Evolutionary conservation across 257 asterid species (phyloP).

Genomic region (Nicotiana attenuata): DNA sequence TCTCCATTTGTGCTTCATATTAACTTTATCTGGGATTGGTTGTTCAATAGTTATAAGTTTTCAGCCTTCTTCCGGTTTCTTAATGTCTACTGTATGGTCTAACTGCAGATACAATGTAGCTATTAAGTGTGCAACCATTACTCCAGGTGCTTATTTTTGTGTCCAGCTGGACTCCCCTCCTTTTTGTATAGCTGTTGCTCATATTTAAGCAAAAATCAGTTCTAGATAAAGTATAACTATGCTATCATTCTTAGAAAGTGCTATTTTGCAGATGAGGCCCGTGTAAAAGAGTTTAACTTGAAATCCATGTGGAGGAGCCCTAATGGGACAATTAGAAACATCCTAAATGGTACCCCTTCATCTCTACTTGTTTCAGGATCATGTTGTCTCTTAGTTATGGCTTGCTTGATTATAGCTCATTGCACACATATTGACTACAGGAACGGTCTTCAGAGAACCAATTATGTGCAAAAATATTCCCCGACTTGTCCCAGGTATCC

Average conservation of each 20-base stretch:
- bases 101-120: slow-evolving; percentile 76
- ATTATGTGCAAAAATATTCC: slow-evolving; percentile 96
- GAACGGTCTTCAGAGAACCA: slow-evolving; percentile 98
- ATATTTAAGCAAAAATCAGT: not conserved
- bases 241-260: not conserved
- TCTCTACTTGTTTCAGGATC: not conserved
- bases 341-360: slow-evolving; percentile 68
- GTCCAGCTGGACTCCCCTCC: not conserved
- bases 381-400: not conserved
- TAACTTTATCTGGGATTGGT: not conserved
- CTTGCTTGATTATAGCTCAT: not conserved
- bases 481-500: slow-evolving; percentile 83
- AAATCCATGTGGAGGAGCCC: slow-evolving; percentile 98
- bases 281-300: slow-evolving; percentile 74
- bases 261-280: slow-evolving; percentile 71
- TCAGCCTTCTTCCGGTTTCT: not conserved
- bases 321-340: slow-evolving; percentile 98
- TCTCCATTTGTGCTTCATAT: not conserved
- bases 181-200: not conserved
- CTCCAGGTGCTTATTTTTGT: slow-evolving; percentile 53
- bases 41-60: not conserved
- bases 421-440: slow-evolving; percentile 29
- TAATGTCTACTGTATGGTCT: slow-evolving; percentile 7
- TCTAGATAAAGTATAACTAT: not conserved
- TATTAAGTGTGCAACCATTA: slow-evolving; percentile 81